These are phyloP conservation scores for Globisporangium cederbergense DNA, from an alignment of 352 stramenopile genomes.

Conservation along the genomic window DNA sequence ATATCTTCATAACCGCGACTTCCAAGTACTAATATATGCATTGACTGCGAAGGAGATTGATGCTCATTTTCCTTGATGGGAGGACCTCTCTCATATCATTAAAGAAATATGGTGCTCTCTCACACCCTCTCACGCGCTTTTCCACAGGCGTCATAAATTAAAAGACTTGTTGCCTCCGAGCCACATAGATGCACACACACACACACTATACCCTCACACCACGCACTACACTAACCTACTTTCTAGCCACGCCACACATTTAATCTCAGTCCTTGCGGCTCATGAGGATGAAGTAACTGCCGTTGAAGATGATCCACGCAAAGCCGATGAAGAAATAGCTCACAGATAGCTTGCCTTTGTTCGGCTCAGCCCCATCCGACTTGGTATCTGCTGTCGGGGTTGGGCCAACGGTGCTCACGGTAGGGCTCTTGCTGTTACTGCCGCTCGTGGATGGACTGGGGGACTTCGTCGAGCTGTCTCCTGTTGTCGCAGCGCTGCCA, in stretches of 20 bases:
- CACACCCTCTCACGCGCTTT: too few relatives aligned
- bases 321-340: conserved; percentile 23
- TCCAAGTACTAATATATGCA: neutral
- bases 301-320: conserved; percentile 25
- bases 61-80: neutral
- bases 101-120: neutral
- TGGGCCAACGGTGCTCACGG: neutral
- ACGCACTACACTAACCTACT: conserved; percentile 4
- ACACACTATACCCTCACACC: neutral
- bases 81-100: neutral
- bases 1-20: neutral
- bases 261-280: conserved; percentile 11
- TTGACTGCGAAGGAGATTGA: neutral
- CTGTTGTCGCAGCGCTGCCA: conserved; percentile 4
- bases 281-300: conserved; percentile 24
- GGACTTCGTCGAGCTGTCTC: neutral
- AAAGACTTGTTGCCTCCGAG: neutral
- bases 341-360: conserved; percentile 8
- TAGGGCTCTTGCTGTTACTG: neutral
- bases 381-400: neutral
- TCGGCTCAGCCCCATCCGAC: neutral
- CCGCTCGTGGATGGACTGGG: neutral
- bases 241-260: neutral
- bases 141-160: conserved; percentile 14
- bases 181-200: neutral